These are phyloP conservation scores for Rostrohypoxylon terebratum DNA, from an alignment of 495 filamentous ascomycete genomes.

Conservation along the genomic window DNA sequence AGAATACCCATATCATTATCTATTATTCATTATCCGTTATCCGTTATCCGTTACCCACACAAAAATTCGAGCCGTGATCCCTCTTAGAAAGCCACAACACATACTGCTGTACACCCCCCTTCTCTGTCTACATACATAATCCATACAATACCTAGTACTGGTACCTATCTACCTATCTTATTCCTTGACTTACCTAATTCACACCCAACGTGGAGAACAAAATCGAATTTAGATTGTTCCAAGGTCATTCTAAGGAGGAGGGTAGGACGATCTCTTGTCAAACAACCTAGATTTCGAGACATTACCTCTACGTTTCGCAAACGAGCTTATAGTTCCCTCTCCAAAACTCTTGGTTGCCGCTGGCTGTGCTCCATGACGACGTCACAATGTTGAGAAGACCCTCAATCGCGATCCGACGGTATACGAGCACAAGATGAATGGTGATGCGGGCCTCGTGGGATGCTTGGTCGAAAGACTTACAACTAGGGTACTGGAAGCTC, in stretches of 20 bases:
- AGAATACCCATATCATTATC: neutral
- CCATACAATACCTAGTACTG: neutral
- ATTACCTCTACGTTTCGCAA: slow-evolving; percentile 33
- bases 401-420: slow-evolving; percentile 47
- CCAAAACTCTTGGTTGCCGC: slow-evolving; percentile 25
- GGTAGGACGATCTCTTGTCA: slow-evolving; percentile 37
- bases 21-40: no score
- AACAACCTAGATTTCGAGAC: slow-evolving; percentile 35
- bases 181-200: slow-evolving; percentile 10
- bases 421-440: slow-evolving; percentile 66
- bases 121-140: no score
- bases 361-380: slow-evolving; percentile 48
- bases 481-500: slow-evolving; percentile 62
- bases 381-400: slow-evolving; percentile 51
- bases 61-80: slow-evolving; percentile 18
- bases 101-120: neutral
- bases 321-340: slow-evolving; percentile 29
- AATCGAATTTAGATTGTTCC: slow-evolving; percentile 16
- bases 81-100: slow-evolving; percentile 12
- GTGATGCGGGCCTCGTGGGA: slow-evolving; percentile 71
- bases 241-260: slow-evolving; percentile 18
- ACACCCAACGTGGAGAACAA: neutral
- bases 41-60: slow-evolving; percentile 20
- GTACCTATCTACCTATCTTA: neutral
- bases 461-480: slow-evolving; percentile 73